Evolutionary conservation across 768 basidiomycete genomes (phyloP).

Genomic region (Boletus sp.): DNA sequence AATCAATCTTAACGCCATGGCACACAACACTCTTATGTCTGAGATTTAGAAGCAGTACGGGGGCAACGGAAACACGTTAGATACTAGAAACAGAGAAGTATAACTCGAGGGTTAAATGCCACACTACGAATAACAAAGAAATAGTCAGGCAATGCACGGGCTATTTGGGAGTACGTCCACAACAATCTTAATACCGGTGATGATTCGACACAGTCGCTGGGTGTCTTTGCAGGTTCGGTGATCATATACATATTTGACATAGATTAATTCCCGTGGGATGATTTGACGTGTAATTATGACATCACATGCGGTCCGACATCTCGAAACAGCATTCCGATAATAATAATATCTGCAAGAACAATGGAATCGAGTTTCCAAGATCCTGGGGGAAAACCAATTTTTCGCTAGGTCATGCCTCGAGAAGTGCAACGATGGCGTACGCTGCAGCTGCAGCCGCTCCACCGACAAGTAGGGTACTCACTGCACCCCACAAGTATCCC

Average conservation of each 20-base stretch:
- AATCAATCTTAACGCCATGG: background rate
- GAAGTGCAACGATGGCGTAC: slow-evolving; percentile 51
- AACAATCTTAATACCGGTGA: background rate
- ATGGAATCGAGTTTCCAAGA: background rate
- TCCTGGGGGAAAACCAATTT: background rate
- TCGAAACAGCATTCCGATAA: background rate
- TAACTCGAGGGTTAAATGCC: too few species aligned
- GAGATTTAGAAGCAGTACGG: too few species aligned
- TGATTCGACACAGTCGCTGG: background rate
- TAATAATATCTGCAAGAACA: background rate
- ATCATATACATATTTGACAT: background rate
- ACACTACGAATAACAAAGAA: too few species aligned
- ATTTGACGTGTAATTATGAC: background rate
- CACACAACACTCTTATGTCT: background rate
- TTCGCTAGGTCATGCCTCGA: slow-evolving; percentile 34
- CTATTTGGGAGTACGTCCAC: too few species aligned
- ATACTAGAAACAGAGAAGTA: too few species aligned
- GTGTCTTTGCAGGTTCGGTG: background rate
- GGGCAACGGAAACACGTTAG: too few species aligned
- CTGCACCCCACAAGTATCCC: slow-evolving; percentile 84
- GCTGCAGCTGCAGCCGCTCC: slow-evolving; percentile 83
- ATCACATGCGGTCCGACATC: slow-evolving; percentile 1
- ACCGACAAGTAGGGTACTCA: slow-evolving; percentile 85
- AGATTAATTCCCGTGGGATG: background rate
- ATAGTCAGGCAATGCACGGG: too few species aligned